These are phyloP conservation scores for Sungouiozyma intestinalis DNA, from an alignment of 805 yeast species.

Conservation along the genomic window DNA sequence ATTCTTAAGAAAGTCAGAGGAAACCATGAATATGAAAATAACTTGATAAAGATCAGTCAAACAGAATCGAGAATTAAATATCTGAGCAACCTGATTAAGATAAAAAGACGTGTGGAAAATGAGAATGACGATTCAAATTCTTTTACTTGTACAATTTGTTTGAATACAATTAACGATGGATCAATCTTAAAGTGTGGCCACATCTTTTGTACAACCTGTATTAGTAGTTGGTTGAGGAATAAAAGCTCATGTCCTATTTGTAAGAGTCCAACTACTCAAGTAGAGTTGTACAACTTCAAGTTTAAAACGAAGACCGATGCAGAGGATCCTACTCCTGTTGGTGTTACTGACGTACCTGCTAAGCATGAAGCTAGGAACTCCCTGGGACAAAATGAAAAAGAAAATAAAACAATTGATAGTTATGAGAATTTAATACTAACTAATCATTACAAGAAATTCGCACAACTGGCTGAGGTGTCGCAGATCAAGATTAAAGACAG, in stretches of 20 bases:
- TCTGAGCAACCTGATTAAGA: constrained; percentile 33
- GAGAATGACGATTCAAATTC: constrained; percentile 13
- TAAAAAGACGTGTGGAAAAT: constrained; percentile 21
- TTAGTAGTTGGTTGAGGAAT: constrained; percentile 58
- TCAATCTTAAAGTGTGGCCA: constrained; percentile 88
- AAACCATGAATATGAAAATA: constrained; percentile 13
- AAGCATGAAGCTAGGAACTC: too few species aligned
- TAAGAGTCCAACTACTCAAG: constrained; percentile 38
- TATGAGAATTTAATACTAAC: constrained; percentile 1
- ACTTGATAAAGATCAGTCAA: constrained; percentile 17
- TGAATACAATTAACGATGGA: constrained; percentile 59
- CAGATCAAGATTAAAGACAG: constrained; percentile 34
- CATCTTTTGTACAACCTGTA: constrained; percentile 74
- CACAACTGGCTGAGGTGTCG: constrained; percentile 35
- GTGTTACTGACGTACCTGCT: too few species aligned
- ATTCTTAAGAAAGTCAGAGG: constrained; percentile 17
- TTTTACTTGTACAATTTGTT: constrained; percentile 66
- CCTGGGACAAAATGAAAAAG: not conserved
- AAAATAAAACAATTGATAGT: not conserved
- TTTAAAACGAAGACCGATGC: constrained; percentile 26
- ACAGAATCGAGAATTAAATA: constrained; percentile 38
- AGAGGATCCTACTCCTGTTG: too few species aligned
- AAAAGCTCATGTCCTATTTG: constrained; percentile 73
- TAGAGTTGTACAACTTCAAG: constrained; percentile 62
- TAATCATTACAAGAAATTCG: constrained; percentile 15